phyloP scores from a whole-genome alignment of 2,329 filamentous ascomycete species.

The Torrubiella hemipterigena region DNA sequence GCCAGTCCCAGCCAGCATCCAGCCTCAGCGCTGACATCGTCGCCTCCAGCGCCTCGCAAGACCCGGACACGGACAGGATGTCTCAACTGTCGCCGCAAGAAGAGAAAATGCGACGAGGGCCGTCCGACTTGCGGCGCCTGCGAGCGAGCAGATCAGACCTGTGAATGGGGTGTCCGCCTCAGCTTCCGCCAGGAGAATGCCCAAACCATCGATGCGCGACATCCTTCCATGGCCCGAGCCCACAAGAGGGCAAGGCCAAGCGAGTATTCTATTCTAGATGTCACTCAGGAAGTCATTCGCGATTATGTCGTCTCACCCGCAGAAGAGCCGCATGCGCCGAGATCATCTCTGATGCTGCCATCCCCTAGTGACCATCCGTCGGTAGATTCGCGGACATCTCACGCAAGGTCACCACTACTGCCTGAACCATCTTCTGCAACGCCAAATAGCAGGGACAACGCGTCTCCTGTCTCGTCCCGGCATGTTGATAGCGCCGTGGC shows the following conservation, averaged over 20 bases:
- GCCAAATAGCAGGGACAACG: background rate
- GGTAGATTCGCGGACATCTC: too few relatives aligned
- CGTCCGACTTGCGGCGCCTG: conserved; percentile 22
- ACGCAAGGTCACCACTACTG: too few relatives aligned
- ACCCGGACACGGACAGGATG: conserved; percentile 22
- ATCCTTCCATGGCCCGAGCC: conserved; percentile 21
- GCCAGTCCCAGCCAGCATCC: too few relatives aligned
- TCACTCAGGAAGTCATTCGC: conserved; percentile 23
- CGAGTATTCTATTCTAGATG: conserved; percentile 23
- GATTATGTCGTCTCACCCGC: conserved; percentile 17
- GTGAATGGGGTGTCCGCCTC: conserved; percentile 25
- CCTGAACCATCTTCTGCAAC: background rate
- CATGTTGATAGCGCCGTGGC: conserved; percentile 23
- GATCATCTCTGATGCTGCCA: too few relatives aligned
- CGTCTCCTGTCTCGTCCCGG: conserved; percentile 6
- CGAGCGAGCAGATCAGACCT: conserved; percentile 16
- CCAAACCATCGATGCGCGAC: conserved; percentile 16
- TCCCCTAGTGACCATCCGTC: too few relatives aligned
- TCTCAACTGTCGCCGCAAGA: conserved; percentile 25
- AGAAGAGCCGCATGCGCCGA: background rate
- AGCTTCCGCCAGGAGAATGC: conserved; percentile 24
- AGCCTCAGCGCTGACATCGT: conserved; percentile 3
- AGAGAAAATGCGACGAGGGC: conserved; percentile 25
- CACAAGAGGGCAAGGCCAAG: conserved; percentile 13
- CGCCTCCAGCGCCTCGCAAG: conserved; percentile 11